Evolutionary conservation across 1,139 yeast species (phyloP), one percentile per base, ranked within the genome.

Genomic region (Debaryomyces psychrophilus): DNA sequence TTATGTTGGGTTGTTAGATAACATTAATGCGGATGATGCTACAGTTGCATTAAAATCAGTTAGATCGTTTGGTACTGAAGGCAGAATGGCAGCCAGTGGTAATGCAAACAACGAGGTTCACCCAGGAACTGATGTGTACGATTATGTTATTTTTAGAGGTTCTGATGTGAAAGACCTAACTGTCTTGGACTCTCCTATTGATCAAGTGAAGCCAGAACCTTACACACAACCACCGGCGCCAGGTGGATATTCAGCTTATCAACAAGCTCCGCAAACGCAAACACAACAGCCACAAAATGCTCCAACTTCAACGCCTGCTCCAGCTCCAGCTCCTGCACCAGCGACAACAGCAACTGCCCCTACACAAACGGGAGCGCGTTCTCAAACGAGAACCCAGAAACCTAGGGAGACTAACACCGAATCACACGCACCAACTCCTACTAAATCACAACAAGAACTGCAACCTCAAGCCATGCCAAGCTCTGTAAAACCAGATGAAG

Each of bases 21-120:
- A 83, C 53, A 89, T 95, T 61, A 90, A 90, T 65, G 95, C 96
- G 15, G 92, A 87, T 49, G 89, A 88, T 54, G 90, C 97, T 52
- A 90, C 97, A 1, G 95, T 93, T 44, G 87, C 98, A 12, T 77
- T 93, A 58, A 80, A 81, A 46, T 77, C 85, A 44, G 99, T 93
- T 41, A 81, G 92, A 52, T 84, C 92, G 44, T 86, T 85, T 58
- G 99, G 99, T 46, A 87, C 98, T 12, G 99, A 93, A 65, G 97
- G 96, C 25, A 81, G 99, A 59, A 77, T 87, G 58, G 76, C 77
- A 22, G 65, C 62, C 44, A 58, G 57, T 39, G 83, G 83, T 29
- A 88, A 86, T 64, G 87, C 90, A 1, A 55, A 77, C 20, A 76
- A 79, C 53, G 96, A 90, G 64, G 84, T 90, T 37, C 80, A 84